Evolutionary conservation across 2,329 filamentous ascomycete species (phyloP), one percentile per base, ranked within the genome.

Genomic region (Cladophialophora yegresii): DNA sequence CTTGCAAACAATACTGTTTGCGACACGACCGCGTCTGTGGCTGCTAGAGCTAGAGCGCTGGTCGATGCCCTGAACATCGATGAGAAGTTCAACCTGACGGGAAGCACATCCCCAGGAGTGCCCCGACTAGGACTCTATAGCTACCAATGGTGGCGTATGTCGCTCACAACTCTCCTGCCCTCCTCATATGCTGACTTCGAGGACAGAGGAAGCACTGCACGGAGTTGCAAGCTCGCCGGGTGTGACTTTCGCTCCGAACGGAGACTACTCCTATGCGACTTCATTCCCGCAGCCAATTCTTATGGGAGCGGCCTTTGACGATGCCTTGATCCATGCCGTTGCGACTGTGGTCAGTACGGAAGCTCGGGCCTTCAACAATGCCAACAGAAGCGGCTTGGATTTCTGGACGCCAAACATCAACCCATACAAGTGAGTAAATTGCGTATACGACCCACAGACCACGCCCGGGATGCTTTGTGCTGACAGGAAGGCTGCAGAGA

Each of bases 331-430:
- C 67, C 73, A 80, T 22, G 76, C 81, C 5, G 82, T 90, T 2
- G 87, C 82, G 1, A 78, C 74, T 1, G 80, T 85, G 3, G 73
- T 78, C 33, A 78, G 77, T 4, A 88, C 83, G 0, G 87, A 90
- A 72, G 85, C 85, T 0, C 80, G 88, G 45, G 87, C 87, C 0
- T 90, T 88, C 72, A 86, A 80, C 71, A 90, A 90, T 69, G 81
- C 73, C 7, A 84, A 83, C 3, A 77, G 80, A 12, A 82, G 81
- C 1, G 84, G 83, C 0, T 72, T 86, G 13, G 81, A 87, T 72
- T 87, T 80, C 71, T 89, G 85, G 83, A 87, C 87, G 0, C 87
- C 87, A 0, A 89, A 89, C 70, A 86, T 89, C 73, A 89, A 89
- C 70, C 81, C 84, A 0, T 89, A 84, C 76, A 67, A 67, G 65